Percentiles rank a stretch among this genome's conserved stretches.
phyloP scores from a whole-genome alignment of 208 protist species.

The Acanthamoeba healyi region DNA sequence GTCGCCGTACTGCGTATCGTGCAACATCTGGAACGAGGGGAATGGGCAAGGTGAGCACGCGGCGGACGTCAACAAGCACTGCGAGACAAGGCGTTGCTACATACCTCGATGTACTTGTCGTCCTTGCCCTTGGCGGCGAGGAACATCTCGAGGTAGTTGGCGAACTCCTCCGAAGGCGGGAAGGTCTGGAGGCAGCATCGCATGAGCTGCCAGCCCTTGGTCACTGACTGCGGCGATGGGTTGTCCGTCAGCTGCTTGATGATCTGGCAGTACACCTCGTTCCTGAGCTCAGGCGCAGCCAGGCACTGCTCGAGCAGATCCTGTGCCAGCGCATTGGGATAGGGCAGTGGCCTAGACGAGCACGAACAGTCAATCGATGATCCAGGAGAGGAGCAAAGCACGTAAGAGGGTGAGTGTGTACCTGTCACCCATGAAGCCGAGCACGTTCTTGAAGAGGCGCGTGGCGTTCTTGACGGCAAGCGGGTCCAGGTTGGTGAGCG shows the following conservation, averaged over 20 bases:
- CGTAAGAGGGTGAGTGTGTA: background rate
- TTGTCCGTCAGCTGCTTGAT: slow-evolving; percentile 75
- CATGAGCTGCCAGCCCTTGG: slow-evolving; percentile 73
- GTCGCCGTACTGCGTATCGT: slow-evolving; percentile 34
- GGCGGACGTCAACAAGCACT: no score
- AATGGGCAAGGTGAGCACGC: no score
- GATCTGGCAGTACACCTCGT: slow-evolving; percentile 74
- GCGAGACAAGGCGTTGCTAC: no score
- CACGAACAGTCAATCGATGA: no score
- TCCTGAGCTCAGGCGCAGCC: slow-evolving; percentile 1
- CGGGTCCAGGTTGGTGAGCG: slow-evolving; percentile 55
- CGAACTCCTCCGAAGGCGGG: slow-evolving; percentile 71
- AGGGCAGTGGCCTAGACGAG: background rate
- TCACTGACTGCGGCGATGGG: slow-evolving; percentile 13
- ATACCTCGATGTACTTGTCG: slow-evolving; percentile 71
- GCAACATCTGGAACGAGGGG: background rate
- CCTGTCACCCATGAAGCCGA: slow-evolving; percentile 74
- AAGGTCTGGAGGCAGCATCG: slow-evolving; percentile 61
- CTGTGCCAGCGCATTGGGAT: slow-evolving; percentile 22
- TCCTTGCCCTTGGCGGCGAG: slow-evolving; percentile 63
- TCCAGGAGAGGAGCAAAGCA: no score
- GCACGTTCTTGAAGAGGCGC: slow-evolving; percentile 70
- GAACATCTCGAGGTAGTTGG: slow-evolving; percentile 73
- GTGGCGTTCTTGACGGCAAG: slow-evolving; percentile 48
- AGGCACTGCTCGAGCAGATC: slow-evolving; percentile 67